Base-by-base conservation (phyloP, 2,329 filamentous ascomycete species). In the Monilinia laxa region DNA sequence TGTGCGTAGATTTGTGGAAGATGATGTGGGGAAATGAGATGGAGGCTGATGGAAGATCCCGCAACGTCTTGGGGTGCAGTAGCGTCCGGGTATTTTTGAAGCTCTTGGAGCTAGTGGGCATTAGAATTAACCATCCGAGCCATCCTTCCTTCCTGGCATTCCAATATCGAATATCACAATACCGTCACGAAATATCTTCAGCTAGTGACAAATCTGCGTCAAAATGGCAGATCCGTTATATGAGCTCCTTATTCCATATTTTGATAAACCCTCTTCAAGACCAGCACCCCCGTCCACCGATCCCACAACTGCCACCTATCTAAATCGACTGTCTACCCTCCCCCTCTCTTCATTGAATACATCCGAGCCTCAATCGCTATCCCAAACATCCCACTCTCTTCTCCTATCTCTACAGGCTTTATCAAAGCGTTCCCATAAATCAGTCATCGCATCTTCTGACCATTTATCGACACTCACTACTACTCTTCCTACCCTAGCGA, bases 361-460 rank as follows among this genome's bases (percentile, higher is more conserved):
- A 31, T 88, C 85, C 9, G 95, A 99, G 78, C 89, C 90, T 0
- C 88, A 92, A 69, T 87, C 87, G 0, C 85, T 98, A n/a, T 82
- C 90, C 0, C 92, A 97, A 74, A 84, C 88, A 65, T 89, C 90
- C 4, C 92, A 97, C 69, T 90, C 91, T 0, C 85, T 91, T 52
- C 84, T 94, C 18, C 86, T 96, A 52, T 91, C 92, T 0, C 84
- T 98, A 1, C 95, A 99, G 77, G 86, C 87, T 0, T 86, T 98
- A 60, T 94, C 93, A 10, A 96, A 96, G 73, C 90, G 91, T 72
- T 97, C 93, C 0, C 90, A 97, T 78, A 91, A 90, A 75, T 84
- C 89, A 23, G 88, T 98, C 70, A 93, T 97, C 72, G 83, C 88
- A 64, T 95, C 94, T 4, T 88, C 91, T 28, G 85, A 87, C 72